Base-by-base conservation (phyloP, 345 rosid genomes). In the Trapa bicornis region DNA sequence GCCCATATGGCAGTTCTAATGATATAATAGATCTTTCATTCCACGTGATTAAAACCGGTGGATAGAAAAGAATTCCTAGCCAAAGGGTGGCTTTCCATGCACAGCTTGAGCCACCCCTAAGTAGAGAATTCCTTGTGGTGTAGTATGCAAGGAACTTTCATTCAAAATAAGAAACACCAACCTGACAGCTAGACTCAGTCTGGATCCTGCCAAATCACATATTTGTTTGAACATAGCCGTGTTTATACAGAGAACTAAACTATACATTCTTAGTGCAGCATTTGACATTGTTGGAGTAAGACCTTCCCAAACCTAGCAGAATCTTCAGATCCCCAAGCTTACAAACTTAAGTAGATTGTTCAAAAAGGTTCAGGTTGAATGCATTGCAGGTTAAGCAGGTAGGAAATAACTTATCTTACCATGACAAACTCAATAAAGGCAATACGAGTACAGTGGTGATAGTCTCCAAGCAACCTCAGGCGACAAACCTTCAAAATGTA, bases 391-490 rank as follows among this genome's bases (percentile, higher is more conserved):
- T 41, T 2, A 16, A 63, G 36, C 43, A 8, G 9, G 33, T 61
- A 0, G 29, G 12, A 36, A 61, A 61, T 58, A 69, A 37, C 32
- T 60, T 38, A 33, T n/a, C 60, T 47, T 43, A 79, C 83, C 83
- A 74, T 71, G 36, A 73, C 33, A 52, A 79, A 79, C 68, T 79
- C 83, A 69, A 79, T 80, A 72, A 79, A 79, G 74, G 78, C 83
- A 71, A 79, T 76, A 13, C 80, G 78, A 66, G 83, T 79, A 58
- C 75, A 69, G 65, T 79, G 83, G 69, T 76, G 80, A 72, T 79
- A 72, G 62, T 79, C 83, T 61, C 83, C 83, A 37, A 79, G 74
- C 64, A 79, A 68, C 83, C 83, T 79, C 80, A 79, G 57, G 39
- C 80, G 80, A 70, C 74, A 68, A 68, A 79, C 83, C 83, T 79